A percentile compares a stretch with the other conserved stretches of the same genome.
Conservation (phyloP, 2,329 filamentous ascomycete species). For the Hypoxylon sp. region DNA sequence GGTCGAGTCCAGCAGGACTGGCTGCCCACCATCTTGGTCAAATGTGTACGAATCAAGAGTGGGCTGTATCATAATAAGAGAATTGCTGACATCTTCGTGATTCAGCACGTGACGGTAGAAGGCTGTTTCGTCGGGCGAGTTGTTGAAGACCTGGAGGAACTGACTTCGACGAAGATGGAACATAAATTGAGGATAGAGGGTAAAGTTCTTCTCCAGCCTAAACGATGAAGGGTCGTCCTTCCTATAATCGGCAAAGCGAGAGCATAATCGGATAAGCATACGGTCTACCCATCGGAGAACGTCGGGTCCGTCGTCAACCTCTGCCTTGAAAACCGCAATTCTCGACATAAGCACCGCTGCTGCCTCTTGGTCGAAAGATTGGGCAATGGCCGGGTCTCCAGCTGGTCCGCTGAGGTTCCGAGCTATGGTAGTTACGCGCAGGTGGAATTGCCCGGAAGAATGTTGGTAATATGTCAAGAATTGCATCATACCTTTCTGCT, state of each 20-base stretch:
- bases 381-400: slow-evolving; percentile 92
- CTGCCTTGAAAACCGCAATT: slow-evolving; percentile 98
- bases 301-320: slow-evolving; percentile 98
- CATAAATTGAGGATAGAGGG: slow-evolving; percentile 99
- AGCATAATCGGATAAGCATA: slow-evolving; percentile 97
- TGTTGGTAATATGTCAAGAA: slow-evolving; percentile 99
- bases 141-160: slow-evolving; percentile 99
- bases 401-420: slow-evolving; percentile 92
- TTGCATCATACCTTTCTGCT: slow-evolving; percentile 95
- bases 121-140: slow-evolving; percentile 98
- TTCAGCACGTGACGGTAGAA: slow-evolving; percentile 98
- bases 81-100: slow-evolving; percentile 96
- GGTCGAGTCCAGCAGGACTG: slow-evolving; percentile 94
- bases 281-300: slow-evolving; percentile 97
- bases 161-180: slow-evolving; percentile 97
- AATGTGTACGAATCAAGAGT: slow-evolving; percentile 98
- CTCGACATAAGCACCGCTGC: slow-evolving; percentile 98
- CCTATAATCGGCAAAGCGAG: slow-evolving; percentile 95
- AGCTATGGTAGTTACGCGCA: slow-evolving; percentile 93
- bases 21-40: slow-evolving; percentile 91
- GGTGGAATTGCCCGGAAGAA: slow-evolving; percentile 93
- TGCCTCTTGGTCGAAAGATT: slow-evolving; percentile 98
- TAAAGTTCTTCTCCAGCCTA: slow-evolving; percentile 98
- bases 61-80: slow-evolving; percentile 98
- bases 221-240: slow-evolving; percentile 99